Evolutionary conservation across 2,329 filamentous ascomycete species (phyloP).

Genomic region (Fusarium acutatum): DNA sequence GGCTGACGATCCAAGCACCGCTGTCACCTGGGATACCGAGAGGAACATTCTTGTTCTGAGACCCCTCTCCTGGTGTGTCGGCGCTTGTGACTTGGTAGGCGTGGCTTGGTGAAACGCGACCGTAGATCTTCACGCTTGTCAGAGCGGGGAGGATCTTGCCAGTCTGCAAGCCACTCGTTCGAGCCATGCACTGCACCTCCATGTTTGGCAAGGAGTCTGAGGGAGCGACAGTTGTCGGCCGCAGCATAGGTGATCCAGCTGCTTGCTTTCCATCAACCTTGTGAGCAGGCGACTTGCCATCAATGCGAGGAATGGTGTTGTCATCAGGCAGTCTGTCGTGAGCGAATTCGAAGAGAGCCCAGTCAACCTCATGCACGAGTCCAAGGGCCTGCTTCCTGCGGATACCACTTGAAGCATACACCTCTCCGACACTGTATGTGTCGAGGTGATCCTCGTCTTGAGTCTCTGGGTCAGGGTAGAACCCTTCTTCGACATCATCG

Average conservation of each 20-base stretch:
- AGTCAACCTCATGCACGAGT: slow-evolving; percentile 90
- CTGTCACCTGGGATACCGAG: slow-evolving; percentile 85
- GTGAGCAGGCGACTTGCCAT: slow-evolving; percentile 15
- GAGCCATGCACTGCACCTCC: slow-evolving; percentile 86
- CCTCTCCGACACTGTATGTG: slow-evolving; percentile 80
- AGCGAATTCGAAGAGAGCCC: slow-evolving; percentile 87
- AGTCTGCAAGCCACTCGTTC: slow-evolving; percentile 83
- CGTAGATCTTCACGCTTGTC: slow-evolving; percentile 86
- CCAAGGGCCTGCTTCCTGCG: slow-evolving; percentile 76
- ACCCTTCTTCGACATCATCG: slow-evolving; percentile 83
- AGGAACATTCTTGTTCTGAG: slow-evolving; percentile 43
- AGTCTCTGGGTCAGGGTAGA: slow-evolving; percentile 77
- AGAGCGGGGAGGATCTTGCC: slow-evolving; percentile 82
- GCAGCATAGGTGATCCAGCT: slow-evolving; percentile 48
- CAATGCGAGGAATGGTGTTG: slow-evolving; percentile 69
- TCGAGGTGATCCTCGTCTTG: slow-evolving; percentile 85
- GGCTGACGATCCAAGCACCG: slow-evolving; percentile 91
- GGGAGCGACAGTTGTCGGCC: slow-evolving; percentile 67
- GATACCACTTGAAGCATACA: slow-evolving; percentile 91
- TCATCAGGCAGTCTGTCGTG: slow-evolving; percentile 73
- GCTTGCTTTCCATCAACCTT: slow-evolving; percentile 2
- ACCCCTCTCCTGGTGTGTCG: slow-evolving; percentile 28
- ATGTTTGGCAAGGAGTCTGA: slow-evolving; percentile 73
- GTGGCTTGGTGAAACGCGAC: slow-evolving; percentile 80
- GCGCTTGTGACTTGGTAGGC: slow-evolving; percentile 67